Evolutionary conservation across 805 yeast species (phyloP), one percentile per base, ranked within the genome.

Genomic region (Ogataea minuta): DNA sequence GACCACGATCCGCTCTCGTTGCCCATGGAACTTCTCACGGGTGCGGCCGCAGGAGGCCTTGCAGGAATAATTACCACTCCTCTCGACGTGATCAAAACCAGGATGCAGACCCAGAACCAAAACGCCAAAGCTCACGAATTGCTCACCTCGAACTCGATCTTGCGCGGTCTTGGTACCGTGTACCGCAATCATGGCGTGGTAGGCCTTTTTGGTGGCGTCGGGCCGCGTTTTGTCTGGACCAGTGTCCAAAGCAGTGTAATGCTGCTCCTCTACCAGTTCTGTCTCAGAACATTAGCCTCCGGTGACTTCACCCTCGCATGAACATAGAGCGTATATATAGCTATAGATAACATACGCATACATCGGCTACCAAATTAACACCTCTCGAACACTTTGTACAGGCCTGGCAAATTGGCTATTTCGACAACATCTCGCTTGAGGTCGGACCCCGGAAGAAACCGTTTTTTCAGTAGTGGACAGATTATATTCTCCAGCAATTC

Each of bases 161-260:
- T 68, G 23, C 65, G 66, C 34, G 81, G 84, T 13, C 56, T 85
- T 28, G 49, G 53, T 21, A 66, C 71, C 6, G 77, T 93, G 4
- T 84, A 82, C 57, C 72, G 62, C 38, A 66, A 72, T 17, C 96
- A 93, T 60, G 98, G 99, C 1, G 36, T 81, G 0, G 43, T 73
- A 2, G 96, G 96, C 0, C 68, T 88, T 27, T 91, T 93, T 62
- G 77, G 90, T 23, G 99, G 99, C 1, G 96, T 93, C 5, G 97
- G 96, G 0, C 99, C 99, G 1, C 72, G 99, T 47, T 81, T 89
- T 49, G 83, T 93, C 4, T 93, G 99, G 99, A 91, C 98, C 0
- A 85, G 95, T 47, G 69, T 90, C 13, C 99, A 93, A 62, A 86
- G 96, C 61, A 85, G 95, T 49, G 83, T 93, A 33, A 91, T 93